Evolutionary conservation across 2,329 filamentous ascomycete genomes (phyloP), one percentile per base, ranked within the genome.

Genomic region (Arthrobotrys iridis): DNA sequence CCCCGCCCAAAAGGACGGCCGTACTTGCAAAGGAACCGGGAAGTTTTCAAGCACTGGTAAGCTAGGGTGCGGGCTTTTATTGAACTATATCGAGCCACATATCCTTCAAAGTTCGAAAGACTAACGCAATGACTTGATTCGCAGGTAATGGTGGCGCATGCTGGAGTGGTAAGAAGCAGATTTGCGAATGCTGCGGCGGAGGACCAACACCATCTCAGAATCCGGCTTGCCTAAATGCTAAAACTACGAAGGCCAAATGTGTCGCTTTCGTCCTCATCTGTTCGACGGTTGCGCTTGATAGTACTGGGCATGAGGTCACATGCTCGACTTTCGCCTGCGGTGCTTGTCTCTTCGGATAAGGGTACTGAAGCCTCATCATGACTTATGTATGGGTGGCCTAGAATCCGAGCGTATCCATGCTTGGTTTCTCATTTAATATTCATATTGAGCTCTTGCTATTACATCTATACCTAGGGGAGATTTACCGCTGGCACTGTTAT

Each of bases 281-380:
- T 13, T 60, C 48, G 10, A 66, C 50, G 11, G 20, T 60, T 10
- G 68, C 41, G 26, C 35, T 60, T 8, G 60, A 60, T 18, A 24
- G 20, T 41, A 59, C 20, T 6, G 68, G 68, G 33, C 8, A 43
- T 3, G 58, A 73, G 33, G n/a, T 66, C 11, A 50, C 40, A 18
- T 73, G 68, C 45, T 73, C 68, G 15, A 52, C 33, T n/a, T 73
- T 60, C 35, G 50, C 60, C n/a, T 73, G 68, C 11, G 68, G 68
- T 20, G 20, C 28, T 4, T 73, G 68, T 15, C 37, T 64, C 26
- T 71, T 71, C 20, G 65, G 55, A 4, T 62, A n/a, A 15, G 55
- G 35, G 33, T 43, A 37, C 7, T 30, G 41, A 24, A 63, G 37
- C 20, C 40, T n/a, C n/a, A n/a, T n/a, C n/a, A n/a, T n/a, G n/a